Evolutionary conservation across 2,329 filamentous ascomycete species (phyloP), one percentile per base, ranked within the genome.

Genomic region (Sclerotinia borealis): DNA sequence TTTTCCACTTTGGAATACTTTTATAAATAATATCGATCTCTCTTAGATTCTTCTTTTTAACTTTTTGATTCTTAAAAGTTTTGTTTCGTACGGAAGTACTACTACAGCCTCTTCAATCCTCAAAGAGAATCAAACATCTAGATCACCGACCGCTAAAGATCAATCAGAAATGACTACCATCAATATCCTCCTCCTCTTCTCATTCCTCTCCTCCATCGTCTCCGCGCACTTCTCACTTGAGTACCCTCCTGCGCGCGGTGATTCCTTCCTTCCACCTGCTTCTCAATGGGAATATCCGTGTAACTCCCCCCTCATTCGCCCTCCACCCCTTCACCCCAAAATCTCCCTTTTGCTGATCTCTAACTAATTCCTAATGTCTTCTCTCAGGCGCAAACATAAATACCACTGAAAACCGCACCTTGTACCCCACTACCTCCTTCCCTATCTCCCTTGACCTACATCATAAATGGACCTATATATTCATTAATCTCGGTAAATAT

Each of bases 281-380:
- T 65, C 64, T n/a, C 64, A 65, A 45, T 60, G 45, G 45, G 37
- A 51, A 0, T 65, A 65, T 55, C 64, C 64, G 49, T 65, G 64
- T 65, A 51, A 25, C 43, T 43, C 13, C 36, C 25, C n/a, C 25
- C 17, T 13, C 27, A 25, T 25, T 27, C 15, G 7, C 25, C 11
- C n/a, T 25, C 31, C 19, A 15, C 17, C 39, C 10, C 7, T 1
- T 8, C 22, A 3, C 15, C 36, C 36, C 39, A 5, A 17, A 22
- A 22, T 13, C 36, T 43, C 36, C 22, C 10, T 15, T 17, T n/a
- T 17, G 17, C 4, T 3, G 11, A 19, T 3, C 13, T 22, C 22
- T 25, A 9, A 9, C 17, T 31, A 15, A 17, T 5, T 5, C 49
- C 51, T 59, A 45, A 52, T 22, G 5, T 22, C 17, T 9, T 17